phyloP scores from a whole-genome alignment of 148 eudicot species.

The Cornus florida region DNA sequence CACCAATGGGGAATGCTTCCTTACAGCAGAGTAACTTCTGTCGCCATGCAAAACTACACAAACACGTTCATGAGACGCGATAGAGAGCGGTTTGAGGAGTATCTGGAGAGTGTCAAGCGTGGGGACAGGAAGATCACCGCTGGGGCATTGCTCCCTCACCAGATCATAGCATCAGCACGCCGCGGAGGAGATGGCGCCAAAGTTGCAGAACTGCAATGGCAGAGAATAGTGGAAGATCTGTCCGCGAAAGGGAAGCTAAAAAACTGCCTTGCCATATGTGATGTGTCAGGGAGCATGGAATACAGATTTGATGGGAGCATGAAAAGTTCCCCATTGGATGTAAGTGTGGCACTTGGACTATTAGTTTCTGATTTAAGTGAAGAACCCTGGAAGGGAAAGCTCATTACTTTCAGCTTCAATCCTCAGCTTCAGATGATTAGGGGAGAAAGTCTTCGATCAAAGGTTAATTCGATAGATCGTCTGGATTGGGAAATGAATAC shows the following conservation, averaged over 20 bases:
- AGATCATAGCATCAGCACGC: neutral
- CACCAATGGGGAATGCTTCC: neutral
- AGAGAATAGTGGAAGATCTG: neutral
- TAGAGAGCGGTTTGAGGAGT: neutral
- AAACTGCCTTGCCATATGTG: slow-evolving; percentile 12
- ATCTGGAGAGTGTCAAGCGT: neutral
- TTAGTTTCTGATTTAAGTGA: slow-evolving; percentile 15
- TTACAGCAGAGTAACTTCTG: slow-evolving; percentile 6
- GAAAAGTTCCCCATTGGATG: neutral
- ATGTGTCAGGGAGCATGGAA: slow-evolving; percentile 16
- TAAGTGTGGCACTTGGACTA: slow-evolving; percentile 13
- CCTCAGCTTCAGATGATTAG: slow-evolving; percentile 27
- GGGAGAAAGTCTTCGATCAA: slow-evolving; percentile 22
- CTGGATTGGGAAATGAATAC: slow-evolving; percentile 26
- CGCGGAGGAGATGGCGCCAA: neutral
- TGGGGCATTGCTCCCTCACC: slow-evolving; percentile 6
- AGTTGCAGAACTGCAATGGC: slow-evolving; percentile 7
- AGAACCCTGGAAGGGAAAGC: slow-evolving; percentile 34
- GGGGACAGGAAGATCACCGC: slow-evolving; percentile 9
- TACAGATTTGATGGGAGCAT: too few relatives aligned
- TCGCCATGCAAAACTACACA: slow-evolving; percentile 7
- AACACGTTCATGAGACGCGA: slow-evolving; percentile 1
- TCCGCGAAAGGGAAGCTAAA: neutral
- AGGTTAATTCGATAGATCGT: slow-evolving; percentile 1
- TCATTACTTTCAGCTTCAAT: slow-evolving; percentile 24